Evolutionary conservation across 73 alveolate species (phyloP).

Genomic region (Strombidium stylifer): DNA sequence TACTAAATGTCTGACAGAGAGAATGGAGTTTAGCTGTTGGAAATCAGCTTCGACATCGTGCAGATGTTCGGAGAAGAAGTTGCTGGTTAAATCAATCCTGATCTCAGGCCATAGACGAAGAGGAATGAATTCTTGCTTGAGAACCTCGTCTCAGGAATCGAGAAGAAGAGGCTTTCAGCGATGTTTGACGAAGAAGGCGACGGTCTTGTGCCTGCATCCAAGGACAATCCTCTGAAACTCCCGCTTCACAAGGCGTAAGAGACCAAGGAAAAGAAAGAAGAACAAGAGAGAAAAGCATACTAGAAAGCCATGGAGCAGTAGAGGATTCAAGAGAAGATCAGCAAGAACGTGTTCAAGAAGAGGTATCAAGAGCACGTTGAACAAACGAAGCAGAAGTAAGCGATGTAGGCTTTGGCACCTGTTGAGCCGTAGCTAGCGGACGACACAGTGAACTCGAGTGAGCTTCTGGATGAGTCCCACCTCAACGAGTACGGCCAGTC

Average conservation of each 20-base stretch:
- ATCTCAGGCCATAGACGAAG: too few species aligned
- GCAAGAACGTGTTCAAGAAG: background rate
- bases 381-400: background rate
- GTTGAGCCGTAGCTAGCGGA: too few species aligned
- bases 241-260: background rate
- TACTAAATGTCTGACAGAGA: background rate
- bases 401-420: too few species aligned
- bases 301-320: constrained; percentile 26
- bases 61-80: background rate
- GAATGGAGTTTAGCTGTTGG: background rate
- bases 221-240: background rate
- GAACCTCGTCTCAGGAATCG: background rate
- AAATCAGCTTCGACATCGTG: background rate
- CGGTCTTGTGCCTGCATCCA: background rate
- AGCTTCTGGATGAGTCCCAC: background rate
- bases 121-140: background rate
- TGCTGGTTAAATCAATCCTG: background rate
- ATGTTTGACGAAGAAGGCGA: background rate
- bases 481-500: background rate
- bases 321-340: background rate
- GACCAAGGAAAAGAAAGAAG: background rate
- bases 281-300: constrained; percentile 2
- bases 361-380: background rate
- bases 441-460: background rate
- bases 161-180: background rate